Evolutionary conservation across 208 protist species (phyloP), one percentile per base, ranked within the genome.

Genomic region (Sergeia podlipaevii): DNA sequence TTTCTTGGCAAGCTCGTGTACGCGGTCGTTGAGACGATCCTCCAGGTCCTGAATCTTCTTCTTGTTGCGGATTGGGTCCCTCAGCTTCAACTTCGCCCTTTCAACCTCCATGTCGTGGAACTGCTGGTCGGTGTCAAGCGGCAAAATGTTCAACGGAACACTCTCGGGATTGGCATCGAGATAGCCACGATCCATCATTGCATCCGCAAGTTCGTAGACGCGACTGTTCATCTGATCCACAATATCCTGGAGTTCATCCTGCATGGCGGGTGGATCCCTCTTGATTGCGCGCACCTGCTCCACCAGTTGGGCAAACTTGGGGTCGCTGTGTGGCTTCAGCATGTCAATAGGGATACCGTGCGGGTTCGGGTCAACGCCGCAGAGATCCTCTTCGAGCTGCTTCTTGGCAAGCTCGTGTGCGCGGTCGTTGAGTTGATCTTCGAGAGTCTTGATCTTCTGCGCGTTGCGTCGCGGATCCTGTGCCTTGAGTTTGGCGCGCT

Each of bases 401-500:
- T 70, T 49, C 20, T 51, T 11, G 62, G 62, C 41, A 0, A 91
- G 54, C 45, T 85, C 75, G 34, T 81, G 61, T 0, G 69, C 75
- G 36, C 74, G 77, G 44, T 89, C 66, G 56, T 90, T 89, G 33
- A 89, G 61, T 39, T 77, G 45, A n/a, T 74, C 61, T 52, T 93
- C 80, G 0, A 89, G 53, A 1, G 77, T 71, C 34, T 73, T 70
- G 60, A 89, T 87, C 60, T 76, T 70, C 4, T 45, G 32, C 11
- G 64, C 57, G 58, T 74, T 87, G 54, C 63, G 64, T 34, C 61
- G 60, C 62, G 50, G 61, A 41, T 88, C 78, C 67, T 78, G 65
- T 17, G 77, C 70, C 70, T 82, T 83, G 20, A 91, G 67, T 43
- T 74, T 78, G 0, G 70, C 75, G 29, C 80, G 65, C 57, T 89